phyloP scores from a whole-genome alignment of 306 rosid species.

The Alnus glutinosa region DNA sequence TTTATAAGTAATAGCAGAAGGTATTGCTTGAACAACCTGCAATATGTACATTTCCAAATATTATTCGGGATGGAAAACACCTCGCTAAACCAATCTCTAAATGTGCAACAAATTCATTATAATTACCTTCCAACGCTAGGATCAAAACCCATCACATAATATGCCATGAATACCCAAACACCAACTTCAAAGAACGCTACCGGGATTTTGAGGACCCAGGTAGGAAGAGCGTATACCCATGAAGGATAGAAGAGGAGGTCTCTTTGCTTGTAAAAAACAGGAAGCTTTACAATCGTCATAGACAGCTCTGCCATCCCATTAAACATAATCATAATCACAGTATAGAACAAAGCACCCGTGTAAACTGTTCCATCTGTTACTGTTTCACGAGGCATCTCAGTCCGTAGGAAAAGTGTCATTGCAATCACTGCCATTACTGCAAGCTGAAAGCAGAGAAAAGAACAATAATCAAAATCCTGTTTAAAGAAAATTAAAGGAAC shows the following conservation, averaged over 20 bases:
- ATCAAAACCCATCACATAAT: constrained; percentile 48
- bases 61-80: not conserved
- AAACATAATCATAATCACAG: constrained; percentile 31
- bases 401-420: constrained; percentile 40
- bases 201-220: constrained; percentile 48
- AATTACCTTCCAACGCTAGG: constrained; percentile 34
- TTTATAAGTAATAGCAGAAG: constrained; percentile 30
- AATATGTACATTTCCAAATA: not conserved
- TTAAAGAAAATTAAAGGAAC: not conserved
- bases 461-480: not conserved
- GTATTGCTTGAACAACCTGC: constrained; percentile 46
- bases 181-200: constrained; percentile 37
- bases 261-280: constrained; percentile 53
- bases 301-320: constrained; percentile 47
- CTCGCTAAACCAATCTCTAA: not conserved
- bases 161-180: constrained; percentile 43
- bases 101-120: not conserved
- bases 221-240: constrained; percentile 42
- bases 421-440: constrained; percentile 21
- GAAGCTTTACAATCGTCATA: constrained; percentile 45
- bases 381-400: constrained; percentile 34
- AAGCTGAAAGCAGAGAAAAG: constrained; percentile 27
- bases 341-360: constrained; percentile 40
- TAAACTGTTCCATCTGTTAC: constrained; percentile 28
- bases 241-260: constrained; percentile 47